Percentiles rank a stretch among this genome's conserved stretches.
phyloP scores from a whole-genome alignment of 1,284 basidiomycete genomes.

The Ustilago bromivora region DNA sequence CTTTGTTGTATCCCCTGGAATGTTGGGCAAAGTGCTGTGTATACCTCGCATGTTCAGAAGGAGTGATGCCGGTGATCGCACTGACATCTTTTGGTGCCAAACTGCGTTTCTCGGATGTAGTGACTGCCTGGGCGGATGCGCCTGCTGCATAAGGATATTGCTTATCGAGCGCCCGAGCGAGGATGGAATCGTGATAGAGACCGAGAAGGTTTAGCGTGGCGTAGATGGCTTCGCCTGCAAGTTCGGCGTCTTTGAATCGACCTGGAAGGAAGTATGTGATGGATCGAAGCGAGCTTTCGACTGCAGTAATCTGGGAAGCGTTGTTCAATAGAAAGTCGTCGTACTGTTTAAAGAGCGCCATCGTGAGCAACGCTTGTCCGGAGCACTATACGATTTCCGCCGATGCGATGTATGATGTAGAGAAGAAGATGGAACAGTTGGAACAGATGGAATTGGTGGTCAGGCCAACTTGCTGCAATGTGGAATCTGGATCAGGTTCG shows the following conservation, averaged over 20 bases:
- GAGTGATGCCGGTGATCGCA: slow-evolving; percentile 31
- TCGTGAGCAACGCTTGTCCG: slow-evolving; percentile 6
- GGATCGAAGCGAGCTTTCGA: slow-evolving; percentile 88
- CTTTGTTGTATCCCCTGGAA: slow-evolving; percentile 63
- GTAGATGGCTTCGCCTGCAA: slow-evolving; percentile 71
- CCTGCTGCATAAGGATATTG: slow-evolving; percentile 16
- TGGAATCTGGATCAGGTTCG: slow-evolving; percentile 4
- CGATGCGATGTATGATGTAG: not conserved
- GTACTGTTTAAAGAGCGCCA: slow-evolving; percentile 62
- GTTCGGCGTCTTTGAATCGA: slow-evolving; percentile 94
- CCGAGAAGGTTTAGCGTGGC: slow-evolving; percentile 70
- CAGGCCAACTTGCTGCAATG: not conserved
- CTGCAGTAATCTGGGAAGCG: slow-evolving; percentile 75
- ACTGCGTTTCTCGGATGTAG: slow-evolving; percentile 14
- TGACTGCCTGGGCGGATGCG: not conserved
- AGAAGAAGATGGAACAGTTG: not conserved
- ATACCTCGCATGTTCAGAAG: slow-evolving; percentile 70
- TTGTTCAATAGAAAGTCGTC: slow-evolving; percentile 66
- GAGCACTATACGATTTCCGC: not conserved
- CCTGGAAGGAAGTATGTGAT: slow-evolving; percentile 95
- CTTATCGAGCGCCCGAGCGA: slow-evolving; percentile 63
- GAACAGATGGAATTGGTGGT: not conserved
- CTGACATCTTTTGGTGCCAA: slow-evolving; percentile 5
- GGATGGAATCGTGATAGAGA: slow-evolving; percentile 71
- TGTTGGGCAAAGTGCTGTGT: slow-evolving; percentile 68